Percentiles rank a stretch among this genome's conserved stretches.
These are phyloP conservation scores for Hypoxylon sp. DNA, from an alignment of 2,329 filamentous ascomycete genomes.

Conservation along the genomic window DNA sequence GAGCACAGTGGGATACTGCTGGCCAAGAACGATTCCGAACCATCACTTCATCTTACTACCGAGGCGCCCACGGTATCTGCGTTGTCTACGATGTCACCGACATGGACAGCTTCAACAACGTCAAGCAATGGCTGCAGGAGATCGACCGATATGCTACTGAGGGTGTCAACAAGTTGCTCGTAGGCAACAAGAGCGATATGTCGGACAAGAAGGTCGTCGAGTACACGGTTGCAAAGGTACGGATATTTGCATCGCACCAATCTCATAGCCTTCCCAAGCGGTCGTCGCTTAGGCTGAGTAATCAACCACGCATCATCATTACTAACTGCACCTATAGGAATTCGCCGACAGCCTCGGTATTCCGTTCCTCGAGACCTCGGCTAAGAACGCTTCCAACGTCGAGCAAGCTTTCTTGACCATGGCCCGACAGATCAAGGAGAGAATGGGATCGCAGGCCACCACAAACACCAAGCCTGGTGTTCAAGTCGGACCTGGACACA, in stretches of 20 bases:
- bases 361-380: slow-evolving; percentile 99
- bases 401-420: slow-evolving; percentile 99
- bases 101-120: slow-evolving; percentile 99
- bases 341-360: slow-evolving; percentile 99
- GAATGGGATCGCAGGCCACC: slow-evolving; percentile 95
- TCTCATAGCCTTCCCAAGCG: slow-evolving; percentile 15
- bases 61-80: slow-evolving; percentile 98
- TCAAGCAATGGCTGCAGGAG: slow-evolving; percentile 99
- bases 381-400: slow-evolving; percentile 99
- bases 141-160: slow-evolving; percentile 99
- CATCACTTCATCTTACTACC: slow-evolving; percentile 99
- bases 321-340: slow-evolving; percentile 72
- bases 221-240: slow-evolving; percentile 98
- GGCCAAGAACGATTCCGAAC: slow-evolving; percentile 99
- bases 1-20: slow-evolving; percentile 92
- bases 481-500: slow-evolving; percentile 94
- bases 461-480: slow-evolving; percentile 99
- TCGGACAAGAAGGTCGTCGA: slow-evolving; percentile 99
- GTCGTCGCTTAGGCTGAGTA: slow-evolving; percentile 1
- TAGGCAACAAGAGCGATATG: slow-evolving; percentile 99
- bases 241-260: slow-evolving; percentile 49
- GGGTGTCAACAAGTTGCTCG: slow-evolving; percentile 98
- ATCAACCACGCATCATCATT: slow-evolving; percentile 36
- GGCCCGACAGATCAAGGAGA: slow-evolving; percentile 99
- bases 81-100: slow-evolving; percentile 99